Percentiles rank a stretch among this genome's conserved stretches.
These are phyloP conservation scores for Xerocomus potaroensis DNA, from an alignment of 768 basidiomycete genomes.

Conservation along the genomic window DNA sequence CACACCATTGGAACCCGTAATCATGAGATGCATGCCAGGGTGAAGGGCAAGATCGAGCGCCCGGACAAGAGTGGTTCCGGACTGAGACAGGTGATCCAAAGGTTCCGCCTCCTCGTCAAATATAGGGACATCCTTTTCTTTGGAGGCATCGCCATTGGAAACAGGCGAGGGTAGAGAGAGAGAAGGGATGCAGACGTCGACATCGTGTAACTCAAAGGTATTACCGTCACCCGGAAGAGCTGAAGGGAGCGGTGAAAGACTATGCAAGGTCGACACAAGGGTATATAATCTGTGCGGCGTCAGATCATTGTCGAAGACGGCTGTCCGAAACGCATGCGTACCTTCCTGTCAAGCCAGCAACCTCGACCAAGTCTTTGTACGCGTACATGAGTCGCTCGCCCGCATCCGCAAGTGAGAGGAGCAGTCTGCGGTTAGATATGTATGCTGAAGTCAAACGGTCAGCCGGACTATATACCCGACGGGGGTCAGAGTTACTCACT, in stretches of 20 bases:
- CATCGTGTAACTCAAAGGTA: constrained; percentile 59
- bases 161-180: background rate
- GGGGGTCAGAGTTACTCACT: constrained; percentile 27
- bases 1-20: constrained; percentile 89
- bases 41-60: constrained; percentile 61
- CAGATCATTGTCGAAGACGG: background rate
- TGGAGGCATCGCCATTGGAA: constrained; percentile 1
- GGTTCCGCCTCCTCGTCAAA: constrained; percentile 15
- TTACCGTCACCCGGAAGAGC: constrained; percentile 31
- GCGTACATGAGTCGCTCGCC: constrained; percentile 96
- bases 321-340: background rate
- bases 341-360: constrained; percentile 85
- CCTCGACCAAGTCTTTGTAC: constrained; percentile 90
- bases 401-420: constrained; percentile 94
- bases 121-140: background rate
- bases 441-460: too few species aligned
- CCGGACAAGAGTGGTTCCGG: constrained; percentile 52
- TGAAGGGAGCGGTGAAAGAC: constrained; percentile 51
- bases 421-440: constrained; percentile 86
- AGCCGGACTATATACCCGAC: too few species aligned
- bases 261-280: constrained; percentile 80
- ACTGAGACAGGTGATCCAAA: constrained; percentile 15
- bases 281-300: constrained; percentile 64
- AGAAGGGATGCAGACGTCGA: constrained; percentile 66
- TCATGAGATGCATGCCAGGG: constrained; percentile 84